Evolutionary conservation across 257 asterid genomes (phyloP).

Genomic region (Jacaranda mimosifolia): DNA sequence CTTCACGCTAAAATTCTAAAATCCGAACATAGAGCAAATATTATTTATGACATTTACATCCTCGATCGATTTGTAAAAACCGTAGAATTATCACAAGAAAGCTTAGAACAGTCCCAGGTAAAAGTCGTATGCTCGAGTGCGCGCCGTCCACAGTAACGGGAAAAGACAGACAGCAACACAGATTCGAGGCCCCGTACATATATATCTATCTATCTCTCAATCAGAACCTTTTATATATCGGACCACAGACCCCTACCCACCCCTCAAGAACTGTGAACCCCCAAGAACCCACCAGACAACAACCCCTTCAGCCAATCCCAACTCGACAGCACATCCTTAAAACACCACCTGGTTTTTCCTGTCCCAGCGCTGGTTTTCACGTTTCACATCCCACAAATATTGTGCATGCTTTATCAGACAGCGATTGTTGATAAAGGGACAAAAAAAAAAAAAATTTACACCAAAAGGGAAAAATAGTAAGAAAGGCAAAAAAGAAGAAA

Average conservation of each 20-base stretch:
- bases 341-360: slow-evolving; percentile 31
- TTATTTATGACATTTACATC: too few relatives aligned
- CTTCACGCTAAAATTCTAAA: too few relatives aligned
- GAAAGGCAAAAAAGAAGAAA: slow-evolving; percentile 2
- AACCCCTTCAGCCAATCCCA: slow-evolving; percentile 32
- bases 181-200: slow-evolving; percentile 33
- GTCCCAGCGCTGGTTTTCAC: slow-evolving; percentile 33
- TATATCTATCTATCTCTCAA: background rate
- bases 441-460: background rate
- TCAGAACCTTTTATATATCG: background rate
- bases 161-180: slow-evolving; percentile 21
- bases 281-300: slow-evolving; percentile 35
- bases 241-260: background rate
- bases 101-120: background rate
- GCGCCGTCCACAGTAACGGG: slow-evolving; percentile 40
- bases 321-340: slow-evolving; percentile 41
- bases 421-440: slow-evolving; percentile 13
- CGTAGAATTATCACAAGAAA: background rate
- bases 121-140: background rate
- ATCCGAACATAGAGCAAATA: too few relatives aligned
- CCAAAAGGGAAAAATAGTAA: slow-evolving; percentile 4
- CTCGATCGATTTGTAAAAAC: too few relatives aligned
- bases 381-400: slow-evolving; percentile 39
- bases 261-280: slow-evolving; percentile 30
- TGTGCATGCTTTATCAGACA: slow-evolving; percentile 50